Conservation (phyloP, 805 yeast species). For the Saccharomyces jurei region DNA sequence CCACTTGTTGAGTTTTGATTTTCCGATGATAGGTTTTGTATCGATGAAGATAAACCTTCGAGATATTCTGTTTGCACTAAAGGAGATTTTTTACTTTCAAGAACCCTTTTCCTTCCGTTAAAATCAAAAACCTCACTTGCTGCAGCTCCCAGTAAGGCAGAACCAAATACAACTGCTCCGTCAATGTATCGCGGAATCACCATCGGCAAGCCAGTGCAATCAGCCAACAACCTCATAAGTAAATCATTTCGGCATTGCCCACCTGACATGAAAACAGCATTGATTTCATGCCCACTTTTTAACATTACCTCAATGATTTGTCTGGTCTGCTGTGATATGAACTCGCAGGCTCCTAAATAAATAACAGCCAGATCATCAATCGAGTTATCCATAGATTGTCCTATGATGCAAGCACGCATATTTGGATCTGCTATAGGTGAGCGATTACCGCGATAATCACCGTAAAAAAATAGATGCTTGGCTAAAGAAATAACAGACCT, state of each 20-base stretch:
- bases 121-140: constrained; percentile 64
- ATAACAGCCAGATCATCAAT: constrained; percentile 77
- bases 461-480: constrained; percentile 82
- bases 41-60: constrained; percentile 3
- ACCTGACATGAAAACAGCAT: constrained; percentile 81
- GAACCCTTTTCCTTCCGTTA: constrained; percentile 7
- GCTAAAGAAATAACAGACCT: constrained; percentile 77
- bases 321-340: constrained; percentile 94
- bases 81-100: constrained; percentile 12
- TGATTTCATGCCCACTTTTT: constrained; percentile 66
- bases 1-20: constrained; percentile 1
- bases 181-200: constrained; percentile 92
- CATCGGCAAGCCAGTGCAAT: constrained; percentile 85
- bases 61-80: constrained; percentile 7
- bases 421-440: constrained; percentile 94
- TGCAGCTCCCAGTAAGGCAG: constrained; percentile 90
- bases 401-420: constrained; percentile 89
- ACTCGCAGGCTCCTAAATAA: constrained; percentile 92
- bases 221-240: constrained; percentile 82
- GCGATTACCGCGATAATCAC: constrained; percentile 93
- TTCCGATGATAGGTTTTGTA: constrained; percentile 3
- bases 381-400: constrained; percentile 85
- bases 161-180: constrained; percentile 94
- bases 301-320: constrained; percentile 87
- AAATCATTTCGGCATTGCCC: constrained; percentile 94